Conservation (phyloP, 2,329 filamentous ascomycete species). For the Pseudonectria foliicola region DNA sequence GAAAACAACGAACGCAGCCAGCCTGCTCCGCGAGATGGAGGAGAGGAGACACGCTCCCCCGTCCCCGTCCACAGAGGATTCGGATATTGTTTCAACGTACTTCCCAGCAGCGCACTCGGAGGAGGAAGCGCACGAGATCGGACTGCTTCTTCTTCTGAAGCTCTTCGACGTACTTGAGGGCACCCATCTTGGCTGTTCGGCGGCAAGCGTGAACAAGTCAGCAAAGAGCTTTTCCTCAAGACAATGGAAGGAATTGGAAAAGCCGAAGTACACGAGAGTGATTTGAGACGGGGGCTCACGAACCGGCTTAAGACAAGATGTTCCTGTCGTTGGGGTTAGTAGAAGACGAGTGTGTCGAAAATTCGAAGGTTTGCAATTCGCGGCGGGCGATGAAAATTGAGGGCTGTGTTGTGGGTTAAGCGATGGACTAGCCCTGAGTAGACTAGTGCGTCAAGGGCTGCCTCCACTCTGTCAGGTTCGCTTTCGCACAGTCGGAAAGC, state of each 20-base stretch:
- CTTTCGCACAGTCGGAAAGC: conserved; percentile 1
- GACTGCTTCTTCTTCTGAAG: conserved; percentile 99
- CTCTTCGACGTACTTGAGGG: conserved; percentile 99
- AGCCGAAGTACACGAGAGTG: background rate
- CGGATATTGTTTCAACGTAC: conserved; percentile 55
- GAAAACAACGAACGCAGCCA: conserved; percentile 7
- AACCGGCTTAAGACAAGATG: conserved; percentile 30
- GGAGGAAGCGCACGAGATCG: conserved; percentile 99
- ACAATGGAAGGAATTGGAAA: conserved; percentile 1
- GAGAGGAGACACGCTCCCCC: conserved; percentile 11
- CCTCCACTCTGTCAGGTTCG: conserved; percentile 17
- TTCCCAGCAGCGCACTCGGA: conserved; percentile 99
- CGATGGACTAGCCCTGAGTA: conserved; percentile 23
- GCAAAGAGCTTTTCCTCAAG: conserved; percentile 10
- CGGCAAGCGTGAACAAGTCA: conserved; percentile 15
- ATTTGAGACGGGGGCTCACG: conserved; percentile 15
- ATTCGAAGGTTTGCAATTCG: conserved; percentile 19
- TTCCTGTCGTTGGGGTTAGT: conserved; percentile 33
- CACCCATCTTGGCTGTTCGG: conserved; percentile 76
- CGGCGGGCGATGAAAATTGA: conserved; percentile 31
- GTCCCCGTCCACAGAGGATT: conserved; percentile 29
- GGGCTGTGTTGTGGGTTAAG: conserved; percentile 32
- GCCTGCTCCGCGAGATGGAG: conserved; percentile 7
- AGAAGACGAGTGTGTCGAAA: conserved; percentile 26
- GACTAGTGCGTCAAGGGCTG: conserved; percentile 23